Evolutionary conservation across 306 rosid genomes (phyloP), one percentile per base, ranked within the genome.

Genomic region (Medicago arabica): DNA sequence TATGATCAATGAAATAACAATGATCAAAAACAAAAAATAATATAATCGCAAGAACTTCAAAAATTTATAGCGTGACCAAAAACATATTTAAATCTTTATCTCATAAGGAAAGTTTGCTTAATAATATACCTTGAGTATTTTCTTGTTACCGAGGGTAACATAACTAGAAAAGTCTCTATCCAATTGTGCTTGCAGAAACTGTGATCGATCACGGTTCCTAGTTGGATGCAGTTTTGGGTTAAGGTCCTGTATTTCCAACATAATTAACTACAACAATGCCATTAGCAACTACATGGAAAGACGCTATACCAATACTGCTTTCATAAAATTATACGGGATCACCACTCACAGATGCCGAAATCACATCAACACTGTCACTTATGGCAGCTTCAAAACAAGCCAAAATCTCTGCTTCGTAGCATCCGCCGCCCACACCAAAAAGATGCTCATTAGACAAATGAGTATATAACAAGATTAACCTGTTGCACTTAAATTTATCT

Each of bases 311-410:
- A 3, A 64, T 36, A 7, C 63, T 12, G 18, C 80, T 86, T 0
- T 16, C 0, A 1, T 16, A 72, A 76, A 62, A 83, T 2, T 90
- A 92, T 0, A 0, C 0, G 0, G 82, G 12, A 0, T 0, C 11
- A 1, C 75, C 78, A 10, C 96, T 90, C 28, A 92, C 0, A 39
- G 98, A 92, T 4, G 75, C 21, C 0, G 94, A 85, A 34, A 92
- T 47, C 57, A 92, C 92, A 59, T 90, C 91, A 67, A 87, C 96
- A 0, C 98, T 90, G 9, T 92, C 98, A n/a, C 79, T 62, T 14
- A 90, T 92, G 46, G 98, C 98, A 40, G 90, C 86, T 2, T 92
- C 96, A 31, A 88, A 79, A 36, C 53, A 96, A 2, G 98, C 98
- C 61, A 95, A 13, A 31, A 90, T 83, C 71, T 95, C 98, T 0